Evolutionary conservation across 306 rosid genomes (phyloP).

Genomic region (Medicago truncatula): DNA sequence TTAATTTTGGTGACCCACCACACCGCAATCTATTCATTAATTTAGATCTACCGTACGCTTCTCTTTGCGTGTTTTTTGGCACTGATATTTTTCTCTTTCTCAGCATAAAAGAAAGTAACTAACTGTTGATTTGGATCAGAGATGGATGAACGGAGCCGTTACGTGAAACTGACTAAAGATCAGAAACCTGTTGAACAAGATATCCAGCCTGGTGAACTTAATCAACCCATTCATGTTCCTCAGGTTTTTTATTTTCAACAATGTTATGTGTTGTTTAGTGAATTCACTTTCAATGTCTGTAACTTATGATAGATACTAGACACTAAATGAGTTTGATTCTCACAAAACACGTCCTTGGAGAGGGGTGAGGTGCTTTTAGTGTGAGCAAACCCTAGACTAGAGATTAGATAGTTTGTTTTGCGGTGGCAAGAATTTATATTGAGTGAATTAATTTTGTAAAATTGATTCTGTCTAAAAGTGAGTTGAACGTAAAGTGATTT

Average conservation of each 20-base stretch:
- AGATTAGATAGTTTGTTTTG: too few relatives aligned
- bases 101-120: neutral
- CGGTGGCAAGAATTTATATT: too few relatives aligned
- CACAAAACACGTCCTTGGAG: neutral
- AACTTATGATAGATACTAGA: neutral
- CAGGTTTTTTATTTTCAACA: too few relatives aligned
- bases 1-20: neutral
- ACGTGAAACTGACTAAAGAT: slow-evolving; percentile 62
- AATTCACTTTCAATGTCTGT: neutral
- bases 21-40: neutral
- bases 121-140: slow-evolving; percentile 15
- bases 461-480: too few relatives aligned
- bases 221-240: slow-evolving; percentile 72
- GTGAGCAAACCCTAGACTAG: neutral
- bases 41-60: slow-evolving; percentile 3
- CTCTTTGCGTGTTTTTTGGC: too few relatives aligned
- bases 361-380: neutral
- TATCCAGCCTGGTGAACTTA: slow-evolving; percentile 70
- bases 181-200: slow-evolving; percentile 57
- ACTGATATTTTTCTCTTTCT: too few relatives aligned
- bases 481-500: too few relatives aligned
- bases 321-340: neutral
- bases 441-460: too few relatives aligned
- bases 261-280: neutral
- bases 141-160: slow-evolving; percentile 78